Conservation (phyloP, 139 green algal genomes). For the Chlamydomonas incerta region DNA sequence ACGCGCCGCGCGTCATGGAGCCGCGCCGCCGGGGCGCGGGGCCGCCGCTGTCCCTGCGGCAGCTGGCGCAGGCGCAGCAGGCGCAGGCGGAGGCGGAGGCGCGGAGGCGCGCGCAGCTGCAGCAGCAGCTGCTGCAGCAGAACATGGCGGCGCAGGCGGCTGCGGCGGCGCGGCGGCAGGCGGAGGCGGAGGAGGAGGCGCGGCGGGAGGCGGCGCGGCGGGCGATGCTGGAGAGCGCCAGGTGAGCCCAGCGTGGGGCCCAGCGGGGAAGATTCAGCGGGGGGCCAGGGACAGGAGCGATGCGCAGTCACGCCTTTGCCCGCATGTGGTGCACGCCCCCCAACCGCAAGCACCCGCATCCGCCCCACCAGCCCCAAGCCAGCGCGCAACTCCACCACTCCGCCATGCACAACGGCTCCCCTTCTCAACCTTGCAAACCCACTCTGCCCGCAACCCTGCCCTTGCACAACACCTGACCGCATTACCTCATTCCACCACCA, state of each 20-base stretch:
- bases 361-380: too few relatives aligned
- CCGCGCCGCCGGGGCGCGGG: neutral
- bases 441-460: too few relatives aligned
- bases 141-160: neutral
- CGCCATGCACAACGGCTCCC: too few relatives aligned
- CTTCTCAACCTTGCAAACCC: too few relatives aligned
- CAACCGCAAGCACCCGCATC: too few relatives aligned
- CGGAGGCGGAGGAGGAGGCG: neutral
- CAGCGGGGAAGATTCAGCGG: too few relatives aligned
- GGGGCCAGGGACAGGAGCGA: too few relatives aligned
- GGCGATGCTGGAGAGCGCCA: conserved; percentile 15
- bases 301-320: too few relatives aligned
- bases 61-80: neutral
- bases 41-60: neutral
- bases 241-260: too few relatives aligned
- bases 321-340: too few relatives aligned
- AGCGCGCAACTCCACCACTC: too few relatives aligned
- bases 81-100: neutral
- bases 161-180: conserved; percentile 3
- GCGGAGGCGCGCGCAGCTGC: neutral
- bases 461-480: too few relatives aligned
- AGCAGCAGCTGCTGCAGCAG: conserved; percentile 6
- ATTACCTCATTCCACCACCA: neutral
- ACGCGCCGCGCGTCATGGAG: neutral
- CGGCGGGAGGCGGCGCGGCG: conserved; percentile 1